Evolutionary conservation across 208 protist species (phyloP).

Genomic region (Kentomonas sorsogonicus): DNA sequence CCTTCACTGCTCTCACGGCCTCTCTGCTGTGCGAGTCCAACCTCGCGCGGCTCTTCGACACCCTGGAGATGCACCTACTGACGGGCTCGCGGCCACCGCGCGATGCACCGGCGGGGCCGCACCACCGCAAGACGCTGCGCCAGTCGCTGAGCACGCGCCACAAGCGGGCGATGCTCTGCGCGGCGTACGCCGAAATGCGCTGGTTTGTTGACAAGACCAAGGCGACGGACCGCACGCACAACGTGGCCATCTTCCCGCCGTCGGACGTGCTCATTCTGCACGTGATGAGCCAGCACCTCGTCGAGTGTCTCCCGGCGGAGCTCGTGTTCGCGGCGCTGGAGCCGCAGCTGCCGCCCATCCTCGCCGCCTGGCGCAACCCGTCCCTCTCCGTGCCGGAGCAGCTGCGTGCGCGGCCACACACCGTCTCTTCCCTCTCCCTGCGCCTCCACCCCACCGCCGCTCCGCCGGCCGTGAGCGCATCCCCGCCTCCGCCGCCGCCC

Average conservation of each 20-base stretch:
- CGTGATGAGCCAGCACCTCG: slow-evolving; percentile 64
- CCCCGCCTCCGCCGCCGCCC: not conserved
- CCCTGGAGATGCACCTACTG: slow-evolving; percentile 23
- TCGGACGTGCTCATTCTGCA: slow-evolving; percentile 86
- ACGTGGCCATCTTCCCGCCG: slow-evolving; percentile 87
- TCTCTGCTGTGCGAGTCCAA: slow-evolving; percentile 26
- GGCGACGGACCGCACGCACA: slow-evolving; percentile 79
- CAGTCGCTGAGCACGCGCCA: slow-evolving; percentile 6
- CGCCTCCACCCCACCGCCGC: slow-evolving; percentile 16
- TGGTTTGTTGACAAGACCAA: slow-evolving; percentile 82
- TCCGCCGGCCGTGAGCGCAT: not conserved
- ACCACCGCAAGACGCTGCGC: slow-evolving; percentile 3
- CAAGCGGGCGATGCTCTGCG: slow-evolving; percentile 68
- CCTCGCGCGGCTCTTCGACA: slow-evolving; percentile 55
- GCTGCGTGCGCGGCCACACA: slow-evolving; percentile 49
- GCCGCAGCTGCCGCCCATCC: slow-evolving; percentile 39
- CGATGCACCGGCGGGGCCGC: not conserved
- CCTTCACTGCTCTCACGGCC: slow-evolving; percentile 15
- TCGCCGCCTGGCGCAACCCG: slow-evolving; percentile 64
- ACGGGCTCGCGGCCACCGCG: slow-evolving; percentile 17
- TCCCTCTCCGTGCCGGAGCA: slow-evolving; percentile 78
- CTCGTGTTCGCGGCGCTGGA: slow-evolving; percentile 51
- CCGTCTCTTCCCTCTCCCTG: slow-evolving; percentile 42
- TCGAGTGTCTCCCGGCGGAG: slow-evolving; percentile 77
- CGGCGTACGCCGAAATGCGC: slow-evolving; percentile 74